Evolutionary conservation across 768 basidiomycete species (phyloP), one percentile per base, ranked within the genome.

Genomic region (Hygrophoropsis aurantiaca): DNA sequence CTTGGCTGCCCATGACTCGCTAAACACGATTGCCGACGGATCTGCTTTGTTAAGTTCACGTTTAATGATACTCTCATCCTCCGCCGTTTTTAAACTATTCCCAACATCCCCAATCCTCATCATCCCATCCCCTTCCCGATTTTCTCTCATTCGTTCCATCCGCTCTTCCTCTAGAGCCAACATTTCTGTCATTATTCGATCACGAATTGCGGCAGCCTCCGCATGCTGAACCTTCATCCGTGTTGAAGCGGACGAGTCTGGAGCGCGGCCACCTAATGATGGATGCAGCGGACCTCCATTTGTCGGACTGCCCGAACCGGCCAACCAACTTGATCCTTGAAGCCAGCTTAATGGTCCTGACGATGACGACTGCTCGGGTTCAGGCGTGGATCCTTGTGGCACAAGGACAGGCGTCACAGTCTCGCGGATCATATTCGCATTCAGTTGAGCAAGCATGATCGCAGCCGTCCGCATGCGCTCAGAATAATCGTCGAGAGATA

Each of bases 181-280:
- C 97, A 99, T 99, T 74, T 99, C 97, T 56, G 88, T 83, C 97
- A 99, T 99, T 51, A 99, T 99, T 18, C 94, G 79, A 55, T 93
- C 88, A 13, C 92, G 81, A 55, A 99, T 99, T 1, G 88, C 87
- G 1, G 88, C 77, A 4, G 94, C 95, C 64, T 97, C 93, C 3
- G 83, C 73, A 15, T 82, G 75, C 52, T 90, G 86, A 19, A 99
- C 72, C 42, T 80, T 86, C 75, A 86, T 83, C 30, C 90, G 81
- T 15, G 69, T 68, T 5, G 71, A 42, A 53, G 60, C 50, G 56
- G 64, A 44, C 55, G 72, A 34, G 58, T 57, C 41, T 56, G 58
- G 39, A 60, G 62, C 23, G 26, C 51, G 48, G 8, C 60, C 67
- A 6, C 53, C 59, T 20, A 61, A 54, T 3, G 67, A 64, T 24